Conservation (phyloP, 805 yeast genomes). For the Candida parachauliodes region DNA sequence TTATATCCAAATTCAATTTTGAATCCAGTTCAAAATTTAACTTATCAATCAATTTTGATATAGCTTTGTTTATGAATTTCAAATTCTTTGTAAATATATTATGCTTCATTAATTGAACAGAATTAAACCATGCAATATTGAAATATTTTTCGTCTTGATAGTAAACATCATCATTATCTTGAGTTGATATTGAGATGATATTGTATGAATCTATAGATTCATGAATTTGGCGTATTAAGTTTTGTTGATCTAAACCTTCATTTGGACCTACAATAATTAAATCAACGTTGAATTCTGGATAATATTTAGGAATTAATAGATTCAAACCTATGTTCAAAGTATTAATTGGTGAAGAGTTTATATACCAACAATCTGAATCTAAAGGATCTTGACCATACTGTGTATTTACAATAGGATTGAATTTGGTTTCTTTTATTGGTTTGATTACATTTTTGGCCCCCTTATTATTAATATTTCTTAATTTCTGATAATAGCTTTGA, state of each 20-base stretch:
- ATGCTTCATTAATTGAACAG: conserved; percentile 13
- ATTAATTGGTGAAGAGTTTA: conserved; percentile 24
- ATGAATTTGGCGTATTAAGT: background rate
- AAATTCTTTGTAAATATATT: conserved; percentile 22
- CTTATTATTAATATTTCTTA: conserved; percentile 8
- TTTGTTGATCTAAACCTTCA: conserved; percentile 15
- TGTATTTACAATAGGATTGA: conserved; percentile 7
- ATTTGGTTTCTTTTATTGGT: background rate
- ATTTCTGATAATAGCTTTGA: conserved; percentile 25
- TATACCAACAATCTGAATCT: conserved; percentile 30
- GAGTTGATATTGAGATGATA: conserved; percentile 16
- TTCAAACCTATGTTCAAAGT: conserved; percentile 23
- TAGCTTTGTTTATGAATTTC: conserved; percentile 21
- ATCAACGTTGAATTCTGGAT: conserved; percentile 23
- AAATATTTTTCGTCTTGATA: conserved; percentile 31
- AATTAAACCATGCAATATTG: conserved; percentile 12
- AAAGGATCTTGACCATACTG: conserved; percentile 34
- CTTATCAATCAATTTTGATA: conserved; percentile 18
- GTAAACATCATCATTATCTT: conserved; percentile 27
- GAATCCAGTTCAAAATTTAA: background rate
- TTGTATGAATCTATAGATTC: background rate
- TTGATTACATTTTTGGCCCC: conserved; percentile 20
- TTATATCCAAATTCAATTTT: conserved; percentile 16
- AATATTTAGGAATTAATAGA: conserved; percentile 21
- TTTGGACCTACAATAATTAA: conserved; percentile 34